Percentiles rank a stretch among this genome's conserved stretches.
phyloP scores from a whole-genome alignment of 768 basidiomycete genomes.

The Pulveroboletus sp. region DNA sequence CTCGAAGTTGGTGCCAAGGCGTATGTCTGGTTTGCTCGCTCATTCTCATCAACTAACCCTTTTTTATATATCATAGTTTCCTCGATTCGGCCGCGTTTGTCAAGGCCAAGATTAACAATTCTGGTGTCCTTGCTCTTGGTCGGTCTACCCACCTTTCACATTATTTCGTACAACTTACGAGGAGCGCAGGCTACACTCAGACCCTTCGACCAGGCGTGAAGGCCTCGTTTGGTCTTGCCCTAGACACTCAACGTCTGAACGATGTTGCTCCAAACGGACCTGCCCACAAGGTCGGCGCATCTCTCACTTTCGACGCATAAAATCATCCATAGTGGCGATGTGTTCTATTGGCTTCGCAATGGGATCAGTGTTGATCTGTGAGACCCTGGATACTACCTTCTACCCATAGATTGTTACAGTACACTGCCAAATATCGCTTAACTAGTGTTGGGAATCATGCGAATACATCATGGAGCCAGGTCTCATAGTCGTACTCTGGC shows the following conservation, averaged over 20 bases:
- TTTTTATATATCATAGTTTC: constrained; percentile 47
- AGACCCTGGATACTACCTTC: too few species aligned
- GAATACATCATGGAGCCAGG: constrained; percentile 80
- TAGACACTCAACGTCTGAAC: constrained; percentile 92
- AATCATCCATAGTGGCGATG: constrained; percentile 20
- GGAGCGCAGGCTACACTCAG: constrained; percentile 77
- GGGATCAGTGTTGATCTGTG: background rate
- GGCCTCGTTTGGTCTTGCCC: constrained; percentile 88
- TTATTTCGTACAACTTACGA: constrained; percentile 8
- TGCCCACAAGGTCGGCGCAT: constrained; percentile 82
- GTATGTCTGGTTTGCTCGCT: constrained; percentile 43
- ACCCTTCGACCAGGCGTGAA: constrained; percentile 90
- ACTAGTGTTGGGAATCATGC: constrained; percentile 34
- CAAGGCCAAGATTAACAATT: constrained; percentile 99
- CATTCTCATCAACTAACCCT: background rate
- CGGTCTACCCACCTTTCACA: constrained; percentile 13
- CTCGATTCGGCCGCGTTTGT: constrained; percentile 88
- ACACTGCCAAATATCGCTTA: background rate
- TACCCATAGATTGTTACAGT: background rate
- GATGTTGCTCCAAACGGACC: constrained; percentile 61
- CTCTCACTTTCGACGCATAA: constrained; percentile 73
- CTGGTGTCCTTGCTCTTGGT: constrained; percentile 87
- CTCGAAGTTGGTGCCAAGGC: constrained; percentile 97
- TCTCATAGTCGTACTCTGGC: constrained; percentile 75
- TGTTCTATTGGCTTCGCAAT: constrained; percentile 15